phyloP scores from a whole-genome alignment of 345 rosid species.

The Murraya koenigii region DNA sequence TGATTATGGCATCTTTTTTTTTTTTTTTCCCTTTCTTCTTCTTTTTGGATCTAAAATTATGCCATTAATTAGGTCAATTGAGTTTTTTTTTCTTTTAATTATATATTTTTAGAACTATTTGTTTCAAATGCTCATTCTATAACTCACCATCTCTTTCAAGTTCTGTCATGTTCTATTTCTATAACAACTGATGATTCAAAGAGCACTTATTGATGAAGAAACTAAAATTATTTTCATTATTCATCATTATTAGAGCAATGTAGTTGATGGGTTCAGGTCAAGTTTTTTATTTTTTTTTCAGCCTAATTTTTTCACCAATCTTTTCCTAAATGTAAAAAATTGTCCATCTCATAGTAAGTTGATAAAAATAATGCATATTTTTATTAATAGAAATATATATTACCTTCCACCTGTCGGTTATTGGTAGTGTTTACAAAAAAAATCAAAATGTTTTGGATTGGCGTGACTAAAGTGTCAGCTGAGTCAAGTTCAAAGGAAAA shows the following conservation, averaged over 20 bases:
- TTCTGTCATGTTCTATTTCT: constrained; percentile 31
- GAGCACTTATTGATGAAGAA: constrained; percentile 19
- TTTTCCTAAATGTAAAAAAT: constrained; percentile 14
- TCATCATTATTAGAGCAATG: neutral
- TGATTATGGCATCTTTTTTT: no score
- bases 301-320: constrained; percentile 13
- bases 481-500: constrained; percentile 20
- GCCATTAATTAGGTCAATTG: constrained; percentile 23
- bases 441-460: constrained; percentile 25
- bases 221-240: neutral
- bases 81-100: constrained; percentile 17
- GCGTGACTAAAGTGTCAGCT: constrained; percentile 26
- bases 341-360: constrained; percentile 10
- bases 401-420: constrained; percentile 23
- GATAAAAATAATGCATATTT: neutral
- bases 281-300: neutral
- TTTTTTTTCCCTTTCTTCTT: no score
- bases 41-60: constrained; percentile 43
- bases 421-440: constrained; percentile 18
- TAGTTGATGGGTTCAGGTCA: constrained; percentile 8
- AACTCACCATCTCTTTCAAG: constrained; percentile 23
- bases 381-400: constrained; percentile 22
- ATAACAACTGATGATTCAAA: constrained; percentile 34
- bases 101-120: constrained; percentile 17
- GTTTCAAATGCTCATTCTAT: constrained; percentile 47